Evolutionary conservation across 1,139 yeast species (phyloP).

Genomic region (Entelexis paramagnoliae): DNA sequence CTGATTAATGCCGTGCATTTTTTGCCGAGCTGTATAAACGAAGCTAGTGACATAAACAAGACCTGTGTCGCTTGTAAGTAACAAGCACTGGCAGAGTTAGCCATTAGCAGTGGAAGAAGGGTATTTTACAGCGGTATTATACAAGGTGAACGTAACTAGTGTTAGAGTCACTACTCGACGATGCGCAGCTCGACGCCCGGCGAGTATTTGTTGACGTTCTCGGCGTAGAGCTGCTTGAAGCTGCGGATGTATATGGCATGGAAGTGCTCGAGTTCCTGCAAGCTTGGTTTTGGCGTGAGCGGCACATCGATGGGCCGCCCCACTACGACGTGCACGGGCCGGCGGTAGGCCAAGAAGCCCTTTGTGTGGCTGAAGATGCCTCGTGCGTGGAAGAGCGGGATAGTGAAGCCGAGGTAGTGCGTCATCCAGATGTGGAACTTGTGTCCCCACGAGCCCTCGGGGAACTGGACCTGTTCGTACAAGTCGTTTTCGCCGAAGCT

Average conservation of each 20-base stretch:
- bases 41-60: too few species aligned
- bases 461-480: conserved; percentile 43
- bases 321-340: conserved; percentile 60
- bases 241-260: conserved; percentile 65
- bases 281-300: conserved; percentile 37
- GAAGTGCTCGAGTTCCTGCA: conserved; percentile 49
- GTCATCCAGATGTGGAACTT: conserved; percentile 65
- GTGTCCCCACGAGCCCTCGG: conserved; percentile 25
- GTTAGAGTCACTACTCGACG: too few species aligned
- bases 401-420: conserved; percentile 61
- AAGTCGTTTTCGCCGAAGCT: conserved; percentile 85
- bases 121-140: too few species aligned
- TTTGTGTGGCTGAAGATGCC: conserved; percentile 89
- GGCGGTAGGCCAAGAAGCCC: conserved; percentile 79
- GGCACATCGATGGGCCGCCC: conserved; percentile 77
- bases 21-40: too few species aligned
- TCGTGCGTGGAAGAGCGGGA: conserved; percentile 86
- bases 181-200: conserved; percentile 19
- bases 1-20: too few species aligned
- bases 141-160: too few species aligned
- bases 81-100: too few species aligned
- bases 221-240: conserved; percentile 54
- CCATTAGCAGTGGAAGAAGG: too few species aligned
- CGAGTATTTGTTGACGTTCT: conserved; percentile 47
- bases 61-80: too few species aligned